Percentiles rank a stretch among this genome's conserved stretches.
phyloP scores from a whole-genome alignment of 139 green algal species.

The Picochlorum sp. region DNA sequence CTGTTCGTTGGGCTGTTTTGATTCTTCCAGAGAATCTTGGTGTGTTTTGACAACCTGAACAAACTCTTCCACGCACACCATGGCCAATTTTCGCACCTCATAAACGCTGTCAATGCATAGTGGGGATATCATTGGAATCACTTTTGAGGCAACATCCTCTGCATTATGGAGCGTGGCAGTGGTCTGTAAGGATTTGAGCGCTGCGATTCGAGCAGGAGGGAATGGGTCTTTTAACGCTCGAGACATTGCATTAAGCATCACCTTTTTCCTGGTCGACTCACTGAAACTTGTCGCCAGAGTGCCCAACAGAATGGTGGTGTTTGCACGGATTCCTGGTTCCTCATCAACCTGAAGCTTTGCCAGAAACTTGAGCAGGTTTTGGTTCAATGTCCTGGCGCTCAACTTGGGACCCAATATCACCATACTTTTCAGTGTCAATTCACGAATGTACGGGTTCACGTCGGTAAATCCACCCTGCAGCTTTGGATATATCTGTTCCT shows the following conservation, averaged over 20 bases:
- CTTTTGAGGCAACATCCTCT: conserved; percentile 65
- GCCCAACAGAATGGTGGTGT: conserved; percentile 96
- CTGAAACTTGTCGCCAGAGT: conserved; percentile 81
- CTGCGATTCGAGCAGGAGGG: conserved; percentile 65
- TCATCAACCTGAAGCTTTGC: conserved; percentile 93
- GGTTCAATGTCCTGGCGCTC: conserved; percentile 70
- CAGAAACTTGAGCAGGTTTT: conserved; percentile 88
- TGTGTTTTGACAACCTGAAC: conserved; percentile 22
- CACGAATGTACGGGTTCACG: conserved; percentile 81
- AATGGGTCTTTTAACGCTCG: conserved; percentile 83
- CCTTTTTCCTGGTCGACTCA: conserved; percentile 64
- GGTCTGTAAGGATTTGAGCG: conserved; percentile 61
- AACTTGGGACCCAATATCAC: conserved; percentile 85
- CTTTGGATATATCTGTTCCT: conserved; percentile 70
- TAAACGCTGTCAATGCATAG: conserved; percentile 66
- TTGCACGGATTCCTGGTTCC: conserved; percentile 92
- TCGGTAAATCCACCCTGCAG: conserved; percentile 74
- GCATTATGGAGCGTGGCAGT: conserved; percentile 58
- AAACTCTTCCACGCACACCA: conserved; percentile 41
- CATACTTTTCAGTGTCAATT: conserved; percentile 94
- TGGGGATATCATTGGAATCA: conserved; percentile 71
- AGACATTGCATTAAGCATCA: conserved; percentile 94
- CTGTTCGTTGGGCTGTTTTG: neutral
- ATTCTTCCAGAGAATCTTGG: conserved; percentile 7
- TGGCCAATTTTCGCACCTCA: conserved; percentile 46